Evolutionary conservation across 2,329 filamentous ascomycete species (phyloP).

Genomic region (Epichloe festucae): DNA sequence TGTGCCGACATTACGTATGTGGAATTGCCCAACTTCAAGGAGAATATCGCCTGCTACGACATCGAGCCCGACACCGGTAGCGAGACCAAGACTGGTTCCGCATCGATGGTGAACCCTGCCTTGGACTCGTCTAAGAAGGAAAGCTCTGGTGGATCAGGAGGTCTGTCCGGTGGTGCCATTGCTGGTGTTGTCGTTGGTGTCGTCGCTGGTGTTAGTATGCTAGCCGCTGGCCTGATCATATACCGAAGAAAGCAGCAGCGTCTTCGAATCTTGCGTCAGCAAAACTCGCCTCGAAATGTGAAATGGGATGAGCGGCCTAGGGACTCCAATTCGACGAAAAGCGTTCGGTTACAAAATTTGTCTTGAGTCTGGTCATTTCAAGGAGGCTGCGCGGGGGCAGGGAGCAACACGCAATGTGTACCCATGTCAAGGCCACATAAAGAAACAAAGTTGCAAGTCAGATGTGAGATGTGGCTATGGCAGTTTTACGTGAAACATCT

Average conservation of each 20-base stretch:
- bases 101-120: conserved; percentile 5
- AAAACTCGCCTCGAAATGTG: conserved; percentile 13
- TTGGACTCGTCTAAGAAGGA: conserved; percentile 13
- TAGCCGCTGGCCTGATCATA: conserved; percentile 49
- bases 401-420: background rate
- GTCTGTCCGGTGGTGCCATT: conserved; percentile 54
- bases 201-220: conserved; percentile 45
- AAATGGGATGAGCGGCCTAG: conserved; percentile 12
- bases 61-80: conserved; percentile 15
- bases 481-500: too few species aligned
- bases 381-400: too few species aligned
- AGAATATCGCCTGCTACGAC: conserved; percentile 30
- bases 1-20: conserved; percentile 36
- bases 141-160: conserved; percentile 14
- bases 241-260: conserved; percentile 20
- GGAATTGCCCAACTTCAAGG: conserved; percentile 19
- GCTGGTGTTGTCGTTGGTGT: conserved; percentile 64
- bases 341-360: conserved; percentile 12
- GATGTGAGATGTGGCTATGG: too few species aligned
- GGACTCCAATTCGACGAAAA: conserved; percentile 10
- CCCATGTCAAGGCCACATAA: background rate
- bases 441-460: too few species aligned
- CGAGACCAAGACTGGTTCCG: conserved; percentile 8
- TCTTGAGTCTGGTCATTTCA: background rate
- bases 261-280: conserved; percentile 11